Evolutionary conservation across 179 eudicot genomes (phyloP), one percentile per base, ranked within the genome.

Genomic region (Actinidia arguta): DNA sequence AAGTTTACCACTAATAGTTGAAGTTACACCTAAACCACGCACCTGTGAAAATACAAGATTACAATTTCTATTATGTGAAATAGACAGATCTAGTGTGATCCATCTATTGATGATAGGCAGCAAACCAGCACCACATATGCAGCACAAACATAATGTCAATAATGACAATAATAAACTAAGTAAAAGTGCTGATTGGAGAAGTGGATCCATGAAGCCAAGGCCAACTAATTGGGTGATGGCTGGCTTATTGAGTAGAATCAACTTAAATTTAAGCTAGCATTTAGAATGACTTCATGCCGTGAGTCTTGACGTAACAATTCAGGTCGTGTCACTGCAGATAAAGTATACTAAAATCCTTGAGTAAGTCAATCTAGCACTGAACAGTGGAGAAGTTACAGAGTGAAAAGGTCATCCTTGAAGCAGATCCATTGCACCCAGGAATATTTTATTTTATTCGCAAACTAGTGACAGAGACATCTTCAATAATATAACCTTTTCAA

Each of bases 1-100:
- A 74, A 48, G 2, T 59, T 22, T 9, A 78, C 73, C 22, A 31
- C 61, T n/a, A 17, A 36, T 56, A 80, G 82, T 54, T 68, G 68
- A 47, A 39, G 68, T 68, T 5, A 22, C 7, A 72, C 13, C 36
- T 3, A 27, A 36, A 1, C 24, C 51, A 39, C 17, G 22, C 17
- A 22, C 25, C 59, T n/a, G 47, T 8, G 58, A n/a, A n/a, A 55
- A 56, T 44, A 18, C 0, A 63, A 20, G 36, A 68, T 18, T 20
- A 50, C 66, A 79, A 68, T 39, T 39, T 56, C 39, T 12, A 5
- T 36, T 67, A 67, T 31, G 71, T 10, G 20, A 5, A 47, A 59
- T 22, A 5, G 22, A 18, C 8, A 46, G n/a, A 50, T 71, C 42
- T 4, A 22, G 27, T 52, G 18, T 16, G 12, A 52, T 48, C n/a